phyloP scores from a whole-genome alignment of 139 green algal species.

The Chlorella sorokiniana region DNA sequence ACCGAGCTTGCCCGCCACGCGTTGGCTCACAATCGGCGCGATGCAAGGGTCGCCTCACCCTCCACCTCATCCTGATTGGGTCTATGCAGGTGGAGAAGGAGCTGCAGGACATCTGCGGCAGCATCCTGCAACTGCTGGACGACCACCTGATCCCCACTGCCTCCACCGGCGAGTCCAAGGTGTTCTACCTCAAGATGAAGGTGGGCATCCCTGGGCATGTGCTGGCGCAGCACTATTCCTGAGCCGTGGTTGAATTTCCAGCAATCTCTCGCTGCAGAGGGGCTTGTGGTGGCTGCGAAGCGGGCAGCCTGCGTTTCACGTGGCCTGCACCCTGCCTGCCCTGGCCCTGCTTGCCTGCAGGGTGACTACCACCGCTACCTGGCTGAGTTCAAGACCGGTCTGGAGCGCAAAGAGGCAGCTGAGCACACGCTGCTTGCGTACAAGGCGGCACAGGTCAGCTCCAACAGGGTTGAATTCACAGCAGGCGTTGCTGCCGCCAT shows the following conservation, averaged over 20 bases:
- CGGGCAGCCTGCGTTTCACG: neutral
- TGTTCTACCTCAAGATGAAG: constrained; percentile 98
- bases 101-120: constrained; percentile 84
- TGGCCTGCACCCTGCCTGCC: no score
- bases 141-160: constrained; percentile 94
- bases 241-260: no score
- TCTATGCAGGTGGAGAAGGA: constrained; percentile 89
- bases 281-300: neutral
- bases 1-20: no score
- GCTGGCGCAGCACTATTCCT: no score
- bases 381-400: constrained; percentile 95
- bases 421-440: constrained; percentile 96
- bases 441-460: constrained; percentile 90
- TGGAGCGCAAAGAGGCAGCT: constrained; percentile 91
- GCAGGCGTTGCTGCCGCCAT: neutral
- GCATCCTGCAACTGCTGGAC: constrained; percentile 93
- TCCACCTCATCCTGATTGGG: no score
- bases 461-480: no score
- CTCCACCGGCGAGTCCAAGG: constrained; percentile 92
- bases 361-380: constrained; percentile 98
- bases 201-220: no score
- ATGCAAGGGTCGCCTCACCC: no score
- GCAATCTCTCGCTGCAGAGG: neutral
- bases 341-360: no score
- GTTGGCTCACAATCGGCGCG: no score